These are phyloP conservation scores for Zygosaccharomyces bailii DNA, from an alignment of 805 yeast species.

Conservation along the genomic window DNA sequence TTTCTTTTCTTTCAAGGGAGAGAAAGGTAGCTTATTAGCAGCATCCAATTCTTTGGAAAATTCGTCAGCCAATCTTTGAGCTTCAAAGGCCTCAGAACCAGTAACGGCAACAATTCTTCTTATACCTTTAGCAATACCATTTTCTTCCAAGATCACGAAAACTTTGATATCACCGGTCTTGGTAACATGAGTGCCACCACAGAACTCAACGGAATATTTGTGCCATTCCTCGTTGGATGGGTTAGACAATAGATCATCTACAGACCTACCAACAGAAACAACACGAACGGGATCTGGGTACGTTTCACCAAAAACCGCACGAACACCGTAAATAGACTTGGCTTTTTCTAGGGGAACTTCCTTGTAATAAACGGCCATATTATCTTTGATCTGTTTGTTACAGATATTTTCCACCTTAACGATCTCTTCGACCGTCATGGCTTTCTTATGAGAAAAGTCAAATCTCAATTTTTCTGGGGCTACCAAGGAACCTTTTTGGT, in stretches of 20 bases:
- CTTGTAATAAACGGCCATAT: slow-evolving; percentile 72
- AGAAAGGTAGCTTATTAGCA: slow-evolving; percentile 62
- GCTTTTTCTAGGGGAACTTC: slow-evolving; percentile 78
- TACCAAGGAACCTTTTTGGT: slow-evolving; percentile 95
- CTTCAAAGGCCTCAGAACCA: slow-evolving; percentile 85
- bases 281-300: slow-evolving; percentile 99
- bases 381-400: slow-evolving; percentile 66
- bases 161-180: slow-evolving; percentile 92
- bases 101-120: slow-evolving; percentile 98
- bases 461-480: slow-evolving; percentile 93
- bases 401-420: slow-evolving; percentile 70
- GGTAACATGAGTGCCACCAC: slow-evolving; percentile 98
- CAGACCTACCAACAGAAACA: slow-evolving; percentile 90
- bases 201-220: slow-evolving; percentile 82
- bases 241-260: slow-evolving; percentile 69
- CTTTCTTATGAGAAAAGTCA: slow-evolving; percentile 93
- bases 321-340: slow-evolving; percentile 71
- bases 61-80: slow-evolving; percentile 77
- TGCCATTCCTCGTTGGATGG: slow-evolving; percentile 77
- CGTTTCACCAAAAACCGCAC: slow-evolving; percentile 98
- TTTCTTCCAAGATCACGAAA: slow-evolving; percentile 85
- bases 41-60: slow-evolving; percentile 59
- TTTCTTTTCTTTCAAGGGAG: slow-evolving; percentile 73
- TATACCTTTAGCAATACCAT: slow-evolving; percentile 98
- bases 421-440: slow-evolving; percentile 66